These are phyloP conservation scores for Fusarium kyushuense DNA, from an alignment of 2,329 filamentous ascomycete species.

Conservation along the genomic window DNA sequence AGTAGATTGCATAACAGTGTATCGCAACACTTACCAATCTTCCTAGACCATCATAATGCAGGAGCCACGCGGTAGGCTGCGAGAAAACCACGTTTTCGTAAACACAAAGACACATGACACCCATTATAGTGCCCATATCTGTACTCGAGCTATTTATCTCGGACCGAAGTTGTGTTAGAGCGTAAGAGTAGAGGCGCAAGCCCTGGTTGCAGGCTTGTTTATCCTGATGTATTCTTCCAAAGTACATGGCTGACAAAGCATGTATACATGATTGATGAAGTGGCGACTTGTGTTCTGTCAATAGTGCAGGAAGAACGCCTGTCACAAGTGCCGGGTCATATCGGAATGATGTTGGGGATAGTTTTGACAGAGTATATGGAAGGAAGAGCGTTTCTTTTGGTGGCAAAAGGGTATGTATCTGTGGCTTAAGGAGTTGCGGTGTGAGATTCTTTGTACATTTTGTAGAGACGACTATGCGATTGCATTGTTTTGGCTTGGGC, in stretches of 20 bases:
- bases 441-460: neutral
- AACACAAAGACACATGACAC: conserved; percentile 27
- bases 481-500: conserved; percentile 5
- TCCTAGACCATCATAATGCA: conserved; percentile 28
- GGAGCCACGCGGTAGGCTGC: conserved; percentile 28
- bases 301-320: conserved; percentile 5
- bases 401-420: neutral
- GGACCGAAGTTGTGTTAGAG: conserved; percentile 17
- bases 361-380: conserved; percentile 28
- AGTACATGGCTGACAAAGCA: conserved; percentile 21
- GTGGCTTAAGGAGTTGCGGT: conserved; percentile 1
- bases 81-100: conserved; percentile 29
- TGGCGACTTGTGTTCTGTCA: conserved; percentile 5
- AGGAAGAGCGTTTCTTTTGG: conserved; percentile 24
- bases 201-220: conserved; percentile 19
- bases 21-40: conserved; percentile 4
- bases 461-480: neutral
- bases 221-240: conserved; percentile 20
- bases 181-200: conserved; percentile 12
- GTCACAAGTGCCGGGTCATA: neutral
- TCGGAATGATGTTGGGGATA: neutral
- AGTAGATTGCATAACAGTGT: rapidly evolving
- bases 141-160: conserved; percentile 13
- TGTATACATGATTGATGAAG: conserved; percentile 26
- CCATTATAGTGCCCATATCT: conserved; percentile 17